Evolutionary conservation across 768 basidiomycete genomes (phyloP).

Genomic region (Chalciporus sphaerocephalus): DNA sequence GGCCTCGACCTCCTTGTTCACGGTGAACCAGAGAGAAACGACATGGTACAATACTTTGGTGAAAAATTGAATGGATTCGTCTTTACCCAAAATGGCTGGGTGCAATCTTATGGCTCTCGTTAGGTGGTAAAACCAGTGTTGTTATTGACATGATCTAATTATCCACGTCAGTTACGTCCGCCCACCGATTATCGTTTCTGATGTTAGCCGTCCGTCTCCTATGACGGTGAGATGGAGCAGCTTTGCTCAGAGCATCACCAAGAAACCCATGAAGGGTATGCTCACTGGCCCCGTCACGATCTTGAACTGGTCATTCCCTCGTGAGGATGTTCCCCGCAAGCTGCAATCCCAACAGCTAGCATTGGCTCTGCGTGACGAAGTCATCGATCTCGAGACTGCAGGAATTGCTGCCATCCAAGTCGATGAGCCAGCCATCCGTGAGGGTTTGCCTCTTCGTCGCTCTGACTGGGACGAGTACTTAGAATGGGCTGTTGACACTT

Average conservation of each 20-base stretch:
- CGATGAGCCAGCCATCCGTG: slow-evolving; percentile 99
- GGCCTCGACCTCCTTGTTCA: slow-evolving; percentile 97
- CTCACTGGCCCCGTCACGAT: slow-evolving; percentile 97
- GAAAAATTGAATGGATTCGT: slow-evolving; percentile 93
- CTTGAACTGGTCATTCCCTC: slow-evolving; percentile 99
- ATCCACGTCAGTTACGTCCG: slow-evolving; percentile 72
- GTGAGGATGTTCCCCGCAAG: slow-evolving; percentile 94
- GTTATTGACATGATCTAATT: slow-evolving; percentile 6
- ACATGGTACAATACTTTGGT: slow-evolving; percentile 99
- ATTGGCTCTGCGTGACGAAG: slow-evolving; percentile 96
- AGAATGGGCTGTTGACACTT: slow-evolving; percentile 97
- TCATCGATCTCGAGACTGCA: slow-evolving; percentile 93
- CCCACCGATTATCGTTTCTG: slow-evolving; percentile 96
- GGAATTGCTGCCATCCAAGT: slow-evolving; percentile 98
- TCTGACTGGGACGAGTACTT: slow-evolving; percentile 96
- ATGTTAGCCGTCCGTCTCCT: slow-evolving; percentile 85
- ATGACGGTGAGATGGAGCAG: slow-evolving; percentile 98
- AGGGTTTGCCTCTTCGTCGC: slow-evolving; percentile 95
- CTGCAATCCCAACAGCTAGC: slow-evolving; percentile 98
- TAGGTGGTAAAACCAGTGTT: slow-evolving; percentile 32
- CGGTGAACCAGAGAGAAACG: slow-evolving; percentile 98
- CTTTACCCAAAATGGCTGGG: slow-evolving; percentile 99
- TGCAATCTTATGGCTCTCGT: slow-evolving; percentile 99
- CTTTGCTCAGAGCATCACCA: slow-evolving; percentile 92
- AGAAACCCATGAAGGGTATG: slow-evolving; percentile 99